phyloP scores from a whole-genome alignment of 2,329 filamentous ascomycete species.

The Penicillium decumbens region DNA sequence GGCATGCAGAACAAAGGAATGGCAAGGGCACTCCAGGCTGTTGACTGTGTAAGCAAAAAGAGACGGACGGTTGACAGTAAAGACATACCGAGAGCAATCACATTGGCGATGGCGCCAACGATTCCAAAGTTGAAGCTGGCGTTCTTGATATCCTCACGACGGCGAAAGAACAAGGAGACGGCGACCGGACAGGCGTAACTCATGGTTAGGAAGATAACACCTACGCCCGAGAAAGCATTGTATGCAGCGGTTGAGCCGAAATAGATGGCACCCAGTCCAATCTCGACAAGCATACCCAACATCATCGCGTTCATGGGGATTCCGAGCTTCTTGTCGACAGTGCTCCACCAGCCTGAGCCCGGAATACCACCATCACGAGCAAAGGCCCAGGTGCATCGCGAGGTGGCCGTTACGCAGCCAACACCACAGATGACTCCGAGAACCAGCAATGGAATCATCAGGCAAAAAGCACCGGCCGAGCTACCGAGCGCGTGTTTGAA shows the following conservation, averaged over 20 bases:
- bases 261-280: constrained; percentile 69
- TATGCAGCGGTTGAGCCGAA: constrained; percentile 74
- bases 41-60: constrained; percentile 6
- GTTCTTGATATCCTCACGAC: constrained; percentile 54
- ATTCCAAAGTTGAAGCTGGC: constrained; percentile 51
- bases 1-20: constrained; percentile 62
- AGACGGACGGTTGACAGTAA: background rate
- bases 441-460: constrained; percentile 63
- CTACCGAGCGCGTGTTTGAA: constrained; percentile 71
- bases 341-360: constrained; percentile 60
- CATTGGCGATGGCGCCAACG: constrained; percentile 59
- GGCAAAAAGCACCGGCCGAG: constrained; percentile 63
- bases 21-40: constrained; percentile 60
- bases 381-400: constrained; percentile 68
- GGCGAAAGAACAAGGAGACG: constrained; percentile 55
- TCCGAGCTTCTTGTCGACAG: constrained; percentile 59
- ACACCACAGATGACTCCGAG: constrained; percentile 69
- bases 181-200: constrained; percentile 65
- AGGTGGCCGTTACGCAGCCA: constrained; percentile 66
- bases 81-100: constrained; percentile 58
- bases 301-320: constrained; percentile 66
- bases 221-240: constrained; percentile 74
- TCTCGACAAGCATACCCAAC: constrained; percentile 64
- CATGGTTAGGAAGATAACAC: constrained; percentile 69
- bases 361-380: constrained; percentile 69